phyloP scores from a whole-genome alignment of 768 basidiomycete genomes.

The Serendipita vermifera region DNA sequence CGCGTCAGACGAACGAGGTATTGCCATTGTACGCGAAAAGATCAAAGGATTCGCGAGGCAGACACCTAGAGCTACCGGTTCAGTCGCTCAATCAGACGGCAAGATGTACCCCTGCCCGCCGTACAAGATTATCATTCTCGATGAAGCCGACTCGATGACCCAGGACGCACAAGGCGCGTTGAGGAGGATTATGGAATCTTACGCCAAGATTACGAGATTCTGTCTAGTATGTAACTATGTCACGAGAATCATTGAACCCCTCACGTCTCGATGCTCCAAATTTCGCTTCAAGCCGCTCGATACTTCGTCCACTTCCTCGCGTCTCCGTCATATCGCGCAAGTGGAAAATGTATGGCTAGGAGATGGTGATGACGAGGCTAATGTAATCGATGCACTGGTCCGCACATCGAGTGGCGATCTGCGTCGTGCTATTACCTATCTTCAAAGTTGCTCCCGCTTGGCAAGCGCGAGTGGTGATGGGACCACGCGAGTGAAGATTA shows the following conservation, averaged over 20 bases:
- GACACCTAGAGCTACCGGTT: conserved; percentile 65
- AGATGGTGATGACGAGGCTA: too few relatives aligned
- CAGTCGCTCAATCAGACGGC: conserved; percentile 46
- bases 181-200: conserved; percentile 99
- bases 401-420: conserved; percentile 80
- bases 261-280: conserved; percentile 97
- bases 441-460: conserved; percentile 88
- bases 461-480: conserved; percentile 39
- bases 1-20: conserved; percentile 97
- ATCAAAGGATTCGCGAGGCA: conserved; percentile 96
- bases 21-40: conserved; percentile 92
- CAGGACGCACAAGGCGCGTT: conserved; percentile 97
- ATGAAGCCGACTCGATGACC: conserved; percentile 99
- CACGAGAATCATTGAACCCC: conserved; percentile 94
- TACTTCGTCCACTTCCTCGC: conserved; percentile 52
- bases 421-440: conserved; percentile 91
- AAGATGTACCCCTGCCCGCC: conserved; percentile 91
- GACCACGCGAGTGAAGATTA: conserved; percentile 52
- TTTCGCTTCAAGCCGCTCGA: conserved; percentile 96
- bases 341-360: conserved; percentile 52
- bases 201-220: conserved; percentile 91
- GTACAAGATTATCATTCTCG: conserved; percentile 96
- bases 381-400: conserved; percentile 61
- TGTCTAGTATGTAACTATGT: conserved; percentile 99
- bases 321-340: conserved; percentile 68